Evolutionary conservation across 1,284 basidiomycete genomes (phyloP).

Genomic region (Apiotrichum brassicae): DNA sequence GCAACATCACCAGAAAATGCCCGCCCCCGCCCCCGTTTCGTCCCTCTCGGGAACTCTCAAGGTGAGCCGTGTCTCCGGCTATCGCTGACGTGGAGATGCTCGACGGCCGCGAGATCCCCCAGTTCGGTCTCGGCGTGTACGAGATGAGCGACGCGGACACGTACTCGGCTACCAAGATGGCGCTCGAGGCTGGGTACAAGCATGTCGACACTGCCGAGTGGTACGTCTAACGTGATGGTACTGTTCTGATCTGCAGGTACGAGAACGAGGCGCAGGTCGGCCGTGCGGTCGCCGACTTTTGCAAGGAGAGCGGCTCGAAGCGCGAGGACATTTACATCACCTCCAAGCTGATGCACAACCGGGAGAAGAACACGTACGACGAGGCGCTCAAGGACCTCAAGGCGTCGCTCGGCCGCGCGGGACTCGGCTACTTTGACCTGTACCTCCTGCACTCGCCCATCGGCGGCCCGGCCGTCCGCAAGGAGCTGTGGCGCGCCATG

Average conservation of each 20-base stretch:
- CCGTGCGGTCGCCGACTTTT: slow-evolving; percentile 56
- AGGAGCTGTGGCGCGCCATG: slow-evolving; percentile 47
- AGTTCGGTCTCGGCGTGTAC: slow-evolving; percentile 62
- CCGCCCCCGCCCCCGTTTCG: background rate
- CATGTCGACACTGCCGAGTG: slow-evolving; percentile 55
- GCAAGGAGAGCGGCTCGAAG: slow-evolving; percentile 40
- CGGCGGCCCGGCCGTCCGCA: slow-evolving; percentile 44
- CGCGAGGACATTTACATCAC: slow-evolving; percentile 61
- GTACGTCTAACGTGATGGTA: slow-evolving; percentile 22
- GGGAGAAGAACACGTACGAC: slow-evolving; percentile 48
- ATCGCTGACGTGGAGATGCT: slow-evolving; percentile 50
- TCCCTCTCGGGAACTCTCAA: slow-evolving; percentile 15
- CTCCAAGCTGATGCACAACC: slow-evolving; percentile 61
- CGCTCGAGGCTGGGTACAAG: slow-evolving; percentile 62
- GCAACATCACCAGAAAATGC: background rate
- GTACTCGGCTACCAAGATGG: slow-evolving; percentile 56
- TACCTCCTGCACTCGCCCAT: slow-evolving; percentile 49
- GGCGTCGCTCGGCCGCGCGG: slow-evolving; percentile 54
- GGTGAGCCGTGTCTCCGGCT: no score
- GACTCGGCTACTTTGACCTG: slow-evolving; percentile 49
- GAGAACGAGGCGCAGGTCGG: slow-evolving; percentile 62
- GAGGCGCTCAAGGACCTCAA: slow-evolving; percentile 53
- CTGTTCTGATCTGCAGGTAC: no score
- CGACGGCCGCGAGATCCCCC: slow-evolving; percentile 59
- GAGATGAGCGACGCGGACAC: slow-evolving; percentile 58